phyloP scores from a whole-genome alignment of 2,329 filamentous ascomycete species.

The Botrytis hyacinthi region DNA sequence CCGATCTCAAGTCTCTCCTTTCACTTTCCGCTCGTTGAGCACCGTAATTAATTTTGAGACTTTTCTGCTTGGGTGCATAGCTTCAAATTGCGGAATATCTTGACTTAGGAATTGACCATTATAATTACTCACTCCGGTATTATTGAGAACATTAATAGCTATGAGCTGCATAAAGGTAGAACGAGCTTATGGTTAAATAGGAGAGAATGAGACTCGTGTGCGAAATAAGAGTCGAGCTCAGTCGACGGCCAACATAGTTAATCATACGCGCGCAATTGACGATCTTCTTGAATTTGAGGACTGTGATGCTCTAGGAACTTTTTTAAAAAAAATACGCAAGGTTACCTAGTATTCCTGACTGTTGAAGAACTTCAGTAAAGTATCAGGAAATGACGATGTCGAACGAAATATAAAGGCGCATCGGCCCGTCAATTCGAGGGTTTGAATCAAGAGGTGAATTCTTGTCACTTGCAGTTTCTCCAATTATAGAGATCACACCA shows the following conservation, averaged over 20 bases:
- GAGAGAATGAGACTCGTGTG: background rate
- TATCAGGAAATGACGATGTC: background rate
- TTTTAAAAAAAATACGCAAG: background rate
- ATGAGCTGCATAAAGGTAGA: background rate
- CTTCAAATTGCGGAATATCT: background rate
- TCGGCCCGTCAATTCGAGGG: background rate
- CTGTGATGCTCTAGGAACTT: background rate
- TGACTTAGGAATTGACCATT: background rate
- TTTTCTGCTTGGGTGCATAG: background rate
- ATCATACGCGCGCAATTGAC: background rate
- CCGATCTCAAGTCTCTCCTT: background rate
- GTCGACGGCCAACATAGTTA: background rate
- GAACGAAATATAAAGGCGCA: background rate
- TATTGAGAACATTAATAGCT: fast-evolving
- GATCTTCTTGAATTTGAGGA: background rate
- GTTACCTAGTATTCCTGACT: background rate
- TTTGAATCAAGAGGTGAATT: background rate
- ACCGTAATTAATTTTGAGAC: background rate
- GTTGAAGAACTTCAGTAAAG: background rate
- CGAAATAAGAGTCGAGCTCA: background rate
- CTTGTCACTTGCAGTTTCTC: background rate
- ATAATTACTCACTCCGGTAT: background rate
- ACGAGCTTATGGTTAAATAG: background rate
- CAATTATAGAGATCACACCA: background rate
- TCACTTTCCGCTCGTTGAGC: background rate